Conservation (phyloP, 2,329 filamentous ascomycete genomes). For the Claviceps arundinis region DNA sequence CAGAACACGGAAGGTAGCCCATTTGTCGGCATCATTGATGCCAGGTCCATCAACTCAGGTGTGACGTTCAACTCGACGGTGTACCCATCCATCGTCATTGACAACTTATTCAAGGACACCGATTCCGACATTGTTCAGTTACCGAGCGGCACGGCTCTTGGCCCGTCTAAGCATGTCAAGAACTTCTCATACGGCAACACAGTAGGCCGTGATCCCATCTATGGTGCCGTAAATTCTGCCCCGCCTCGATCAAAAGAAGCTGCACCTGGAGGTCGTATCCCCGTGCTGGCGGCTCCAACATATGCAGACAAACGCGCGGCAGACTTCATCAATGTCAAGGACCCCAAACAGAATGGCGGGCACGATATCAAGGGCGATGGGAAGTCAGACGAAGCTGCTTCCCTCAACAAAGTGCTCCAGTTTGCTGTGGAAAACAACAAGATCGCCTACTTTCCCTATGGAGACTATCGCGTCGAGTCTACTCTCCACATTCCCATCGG, state of each 20-base stretch:
- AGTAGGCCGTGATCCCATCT: constrained; percentile 25
- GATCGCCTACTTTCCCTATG: constrained; percentile 18
- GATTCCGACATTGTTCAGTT: constrained; percentile 21
- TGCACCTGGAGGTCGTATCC: constrained; percentile 23
- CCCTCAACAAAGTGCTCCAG: constrained; percentile 24
- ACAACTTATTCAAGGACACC: constrained; percentile 29
- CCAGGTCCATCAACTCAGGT: constrained; percentile 27
- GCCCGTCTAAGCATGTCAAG: constrained; percentile 18
- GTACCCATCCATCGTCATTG: constrained; percentile 28
- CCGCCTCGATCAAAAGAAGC: constrained; percentile 21
- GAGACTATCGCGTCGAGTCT: constrained; percentile 15
- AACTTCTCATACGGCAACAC: constrained; percentile 31
- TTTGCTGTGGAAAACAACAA: constrained; percentile 19
- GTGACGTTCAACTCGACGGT: constrained; percentile 23
- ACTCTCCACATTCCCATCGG: constrained; percentile 20
- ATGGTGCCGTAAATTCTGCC: constrained; percentile 19
- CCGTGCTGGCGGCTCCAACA: constrained; percentile 25
- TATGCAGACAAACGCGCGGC: constrained; percentile 20
- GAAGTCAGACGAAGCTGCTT: constrained; percentile 22
- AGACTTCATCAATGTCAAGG: constrained; percentile 23
- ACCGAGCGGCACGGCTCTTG: constrained; percentile 18
- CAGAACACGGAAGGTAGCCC: constrained; percentile 23
- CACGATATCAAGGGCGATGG: constrained; percentile 23
- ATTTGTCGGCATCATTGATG: constrained; percentile 28
- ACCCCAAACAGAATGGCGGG: constrained; percentile 18